Conservation (phyloP, 352 stramenopile species). For the Phytophthora podocarpi region DNA sequence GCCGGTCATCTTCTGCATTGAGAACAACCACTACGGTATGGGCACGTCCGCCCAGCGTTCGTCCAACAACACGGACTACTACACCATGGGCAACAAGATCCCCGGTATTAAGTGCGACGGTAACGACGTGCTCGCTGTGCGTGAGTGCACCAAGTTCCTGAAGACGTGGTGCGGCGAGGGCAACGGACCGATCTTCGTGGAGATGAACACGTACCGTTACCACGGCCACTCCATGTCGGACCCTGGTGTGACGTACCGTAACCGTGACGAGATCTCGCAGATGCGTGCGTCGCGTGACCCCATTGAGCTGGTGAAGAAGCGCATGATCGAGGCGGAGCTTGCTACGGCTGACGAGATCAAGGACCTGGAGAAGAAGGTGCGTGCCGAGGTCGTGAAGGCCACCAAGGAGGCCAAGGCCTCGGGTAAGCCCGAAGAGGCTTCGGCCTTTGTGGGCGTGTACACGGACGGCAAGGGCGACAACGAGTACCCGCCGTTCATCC, state of each 20-base stretch:
- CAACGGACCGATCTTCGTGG: constrained; percentile 99
- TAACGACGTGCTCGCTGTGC: constrained; percentile 98
- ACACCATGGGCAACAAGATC: constrained; percentile 99
- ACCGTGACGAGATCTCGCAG: constrained; percentile 99
- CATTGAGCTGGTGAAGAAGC: constrained; percentile 99
- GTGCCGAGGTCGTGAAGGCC: constrained; percentile 96
- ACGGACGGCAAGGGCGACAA: constrained; percentile 89
- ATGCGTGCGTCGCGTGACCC: constrained; percentile 98
- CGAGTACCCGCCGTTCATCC: constrained; percentile 96
- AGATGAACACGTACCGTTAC: constrained; percentile 99
- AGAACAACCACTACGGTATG: constrained; percentile 99
- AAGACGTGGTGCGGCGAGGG: constrained; percentile 96
- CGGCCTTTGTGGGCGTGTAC: constrained; percentile 91
- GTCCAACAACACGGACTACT: constrained; percentile 98
- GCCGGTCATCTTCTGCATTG: constrained; percentile 99
- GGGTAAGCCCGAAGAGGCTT: constrained; percentile 49
- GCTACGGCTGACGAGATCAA: constrained; percentile 98
- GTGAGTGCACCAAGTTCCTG: constrained; percentile 96
- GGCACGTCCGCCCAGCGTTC: constrained; percentile 98
- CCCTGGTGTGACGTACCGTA: constrained; percentile 99
- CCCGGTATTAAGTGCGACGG: constrained; percentile 99
- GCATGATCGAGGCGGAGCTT: constrained; percentile 94
- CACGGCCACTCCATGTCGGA: constrained; percentile 99
- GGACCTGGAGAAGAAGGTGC: constrained; percentile 98
- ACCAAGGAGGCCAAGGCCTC: constrained; percentile 93